Evolutionary conservation across 768 basidiomycete species (phyloP).

Genomic region (Naematelia encephala): DNA sequence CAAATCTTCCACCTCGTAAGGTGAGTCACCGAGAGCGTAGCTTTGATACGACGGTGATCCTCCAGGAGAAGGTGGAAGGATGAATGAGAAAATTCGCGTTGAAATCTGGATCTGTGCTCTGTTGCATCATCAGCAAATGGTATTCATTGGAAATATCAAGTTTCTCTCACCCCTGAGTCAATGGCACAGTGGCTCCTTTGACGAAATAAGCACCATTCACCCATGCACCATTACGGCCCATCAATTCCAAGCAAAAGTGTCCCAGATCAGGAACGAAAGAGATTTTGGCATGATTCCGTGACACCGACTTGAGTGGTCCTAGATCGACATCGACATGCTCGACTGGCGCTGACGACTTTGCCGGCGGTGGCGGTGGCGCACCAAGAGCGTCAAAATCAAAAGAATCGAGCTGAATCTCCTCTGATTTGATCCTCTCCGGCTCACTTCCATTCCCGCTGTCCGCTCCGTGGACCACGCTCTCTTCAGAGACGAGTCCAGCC

Average conservation of each 20-base stretch:
- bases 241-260: constrained; percentile 64
- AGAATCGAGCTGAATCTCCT: constrained; percentile 6
- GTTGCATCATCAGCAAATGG: constrained; percentile 4
- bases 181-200: constrained; percentile 76
- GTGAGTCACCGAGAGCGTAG: constrained; percentile 21
- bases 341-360: constrained; percentile 18
- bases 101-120: constrained; percentile 65
- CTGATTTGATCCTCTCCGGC: constrained; percentile 6
- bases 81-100: constrained; percentile 92
- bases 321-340: constrained; percentile 64
- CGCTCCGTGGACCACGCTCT: background rate
- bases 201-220: constrained; percentile 96
- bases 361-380: constrained; percentile 34
- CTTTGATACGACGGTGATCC: constrained; percentile 27
- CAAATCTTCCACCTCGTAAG: constrained; percentile 27
- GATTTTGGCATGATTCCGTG: constrained; percentile 92
- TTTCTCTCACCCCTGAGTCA: constrained; percentile 71
- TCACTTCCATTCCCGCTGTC: constrained; percentile 5
- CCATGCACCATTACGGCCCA: constrained; percentile 97
- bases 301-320: constrained; percentile 93
- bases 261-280: constrained; percentile 54
- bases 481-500: no score
- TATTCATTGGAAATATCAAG: background rate
- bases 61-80: constrained; percentile 69
- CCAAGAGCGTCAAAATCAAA: constrained; percentile 6